A percentile compares a stretch with the other conserved stretches of the same genome.
Evolutionary conservation across 805 yeast genomes (phyloP).

Genomic region (Candida ficus): DNA sequence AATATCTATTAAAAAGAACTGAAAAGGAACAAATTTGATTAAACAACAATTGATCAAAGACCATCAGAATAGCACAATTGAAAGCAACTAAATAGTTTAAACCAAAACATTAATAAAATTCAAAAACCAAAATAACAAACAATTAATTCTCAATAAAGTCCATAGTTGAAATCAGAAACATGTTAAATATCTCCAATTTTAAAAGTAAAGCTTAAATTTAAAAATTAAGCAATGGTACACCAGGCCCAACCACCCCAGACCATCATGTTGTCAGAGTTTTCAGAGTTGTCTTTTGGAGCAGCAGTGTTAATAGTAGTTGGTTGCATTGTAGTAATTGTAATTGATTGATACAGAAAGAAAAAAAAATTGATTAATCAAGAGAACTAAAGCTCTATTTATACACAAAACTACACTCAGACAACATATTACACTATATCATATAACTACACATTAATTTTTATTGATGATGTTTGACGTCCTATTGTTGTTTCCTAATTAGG

Average conservation of each 20-base stretch:
- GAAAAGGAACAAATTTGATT: too few species aligned
- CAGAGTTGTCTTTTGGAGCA: slow-evolving; percentile 11
- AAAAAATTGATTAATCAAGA: background rate
- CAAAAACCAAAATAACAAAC: too few species aligned
- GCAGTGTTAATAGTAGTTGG: slow-evolving; percentile 6
- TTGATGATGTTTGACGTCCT: background rate
- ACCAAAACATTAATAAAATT: background rate
- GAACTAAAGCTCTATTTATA: background rate
- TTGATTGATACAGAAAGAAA: background rate
- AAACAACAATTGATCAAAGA: too few species aligned
- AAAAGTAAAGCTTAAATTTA: background rate
- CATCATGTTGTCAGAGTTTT: slow-evolving; percentile 6
- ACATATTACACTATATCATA: too few species aligned
- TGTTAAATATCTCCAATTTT: background rate
- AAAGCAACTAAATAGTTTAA: too few species aligned
- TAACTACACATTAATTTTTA: too few species aligned
- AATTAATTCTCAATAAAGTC: too few species aligned
- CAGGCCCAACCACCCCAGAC: slow-evolving; percentile 11
- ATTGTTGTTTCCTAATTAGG: slow-evolving; percentile 2
- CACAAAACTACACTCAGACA: background rate
- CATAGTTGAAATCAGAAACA: too few species aligned
- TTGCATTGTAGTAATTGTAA: slow-evolving; percentile 8
- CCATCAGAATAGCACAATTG: too few species aligned
- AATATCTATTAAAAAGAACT: too few species aligned
- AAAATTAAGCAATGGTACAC: slow-evolving; percentile 5